Conservation (phyloP, 352 stramenopile genomes). For the Detonula confervacea region DNA sequence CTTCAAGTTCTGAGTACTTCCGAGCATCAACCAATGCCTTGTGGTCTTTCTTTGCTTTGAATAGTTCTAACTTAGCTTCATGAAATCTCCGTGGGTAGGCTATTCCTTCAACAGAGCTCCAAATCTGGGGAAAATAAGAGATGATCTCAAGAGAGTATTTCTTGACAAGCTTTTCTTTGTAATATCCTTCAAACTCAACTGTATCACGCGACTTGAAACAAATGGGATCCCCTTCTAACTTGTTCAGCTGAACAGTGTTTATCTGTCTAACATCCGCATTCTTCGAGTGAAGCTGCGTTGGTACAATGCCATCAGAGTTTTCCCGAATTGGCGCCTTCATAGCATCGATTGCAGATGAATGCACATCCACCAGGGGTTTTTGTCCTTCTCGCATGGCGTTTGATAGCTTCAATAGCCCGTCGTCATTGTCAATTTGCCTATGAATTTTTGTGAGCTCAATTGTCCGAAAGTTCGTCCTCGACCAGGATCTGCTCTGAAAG, state of each 20-base stretch:
- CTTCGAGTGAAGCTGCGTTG: constrained; percentile 80
- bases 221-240: constrained; percentile 30
- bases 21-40: constrained; percentile 13
- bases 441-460: constrained; percentile 72
- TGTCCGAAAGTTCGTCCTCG: constrained; percentile 15
- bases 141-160: constrained; percentile 17
- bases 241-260: constrained; percentile 68
- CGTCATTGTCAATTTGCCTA: constrained; percentile 61
- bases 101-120: constrained; percentile 16
- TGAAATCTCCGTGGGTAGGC: background rate
- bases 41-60: constrained; percentile 4
- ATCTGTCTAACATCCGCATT: constrained; percentile 75
- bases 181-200: constrained; percentile 23
- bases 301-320: constrained; percentile 50
- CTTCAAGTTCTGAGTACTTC: constrained; percentile 9
- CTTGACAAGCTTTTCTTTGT: constrained; percentile 6
- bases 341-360: constrained; percentile 21
- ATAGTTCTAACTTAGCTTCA: constrained; percentile 16
- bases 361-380: constrained; percentile 5
- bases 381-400: constrained; percentile 47
- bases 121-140: constrained; percentile 32
- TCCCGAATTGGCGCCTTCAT: constrained; percentile 21
- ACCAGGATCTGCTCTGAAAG: constrained; percentile 31
- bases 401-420: constrained; percentile 66
- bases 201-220: constrained; percentile 33